Base-by-base conservation (phyloP, 1,139 yeast genomes). In the Hyphopichia khmerensis region DNA sequence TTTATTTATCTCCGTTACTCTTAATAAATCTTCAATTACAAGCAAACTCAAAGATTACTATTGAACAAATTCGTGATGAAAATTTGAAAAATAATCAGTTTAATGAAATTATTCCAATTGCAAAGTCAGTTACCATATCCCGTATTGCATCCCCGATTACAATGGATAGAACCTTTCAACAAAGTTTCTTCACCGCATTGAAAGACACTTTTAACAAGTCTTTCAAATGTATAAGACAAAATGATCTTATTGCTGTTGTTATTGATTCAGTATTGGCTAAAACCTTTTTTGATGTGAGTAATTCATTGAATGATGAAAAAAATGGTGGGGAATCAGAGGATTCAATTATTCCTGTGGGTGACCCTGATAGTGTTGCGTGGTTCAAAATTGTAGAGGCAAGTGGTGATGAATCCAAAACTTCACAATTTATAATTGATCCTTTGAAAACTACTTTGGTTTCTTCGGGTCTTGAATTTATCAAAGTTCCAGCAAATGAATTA, bases 351-450 rank as follows among this genome's bases (percentile, higher is more conserved):
- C 90, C 89, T 0, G 64, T 68, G 2, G 88, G 89, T 0, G 76
- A 72, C 34, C 83, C 88, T 0, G 90, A 90, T 56, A 74, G 81
- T 0, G 79, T 91, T 13, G 96, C 93, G 0, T 93, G 97, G 97
- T 91, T 90, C 61, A 80, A 79, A 51, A 75, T 82, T 21, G 62
- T 64, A 3, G 70, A 78, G 9, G 67, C 70, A 18, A 59, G 65
- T 17, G 75, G 76, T 0, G 67, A 59, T 19, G 51, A 45, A 29
- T 4, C n/a, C 3, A 59, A 60, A 2, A 62, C 71, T 0, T 59
- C 60, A 2, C 89, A 84, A 51, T 84, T 67, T 49, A 57, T 82
- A 0, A 75, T 88, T 38, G 89, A 85, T 57, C 82, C 95, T 0
- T 52, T 67, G 2, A 75, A 75, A 45, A 86, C 95, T 0, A 69